A percentile compares a stretch with the other conserved stretches of the same genome.
Evolutionary conservation across 2,329 filamentous ascomycete genomes (phyloP).

Genomic region (Coniochaeta hoffmannii): DNA sequence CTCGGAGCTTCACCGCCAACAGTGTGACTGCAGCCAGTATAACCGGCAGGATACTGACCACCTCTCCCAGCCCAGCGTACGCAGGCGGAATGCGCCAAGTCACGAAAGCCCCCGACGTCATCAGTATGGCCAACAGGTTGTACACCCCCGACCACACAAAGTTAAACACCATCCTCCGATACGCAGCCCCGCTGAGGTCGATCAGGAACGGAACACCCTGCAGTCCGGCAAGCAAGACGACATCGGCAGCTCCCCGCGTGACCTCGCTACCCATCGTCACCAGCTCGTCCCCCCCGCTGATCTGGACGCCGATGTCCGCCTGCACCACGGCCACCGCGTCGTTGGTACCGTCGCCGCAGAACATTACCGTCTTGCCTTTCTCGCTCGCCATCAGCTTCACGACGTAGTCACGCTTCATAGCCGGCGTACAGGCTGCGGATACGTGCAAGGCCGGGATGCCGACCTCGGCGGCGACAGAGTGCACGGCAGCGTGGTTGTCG

Average conservation of each 20-base stretch:
- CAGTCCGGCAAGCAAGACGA: conserved; percentile 56
- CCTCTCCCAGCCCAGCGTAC: conserved; percentile 63
- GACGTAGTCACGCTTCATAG: conserved; percentile 39
- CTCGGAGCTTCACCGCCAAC: conserved; percentile 10
- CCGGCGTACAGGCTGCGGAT: conserved; percentile 33
- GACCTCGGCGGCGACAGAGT: conserved; percentile 28
- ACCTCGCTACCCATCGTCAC: conserved; percentile 38
- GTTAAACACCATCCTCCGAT: conserved; percentile 54
- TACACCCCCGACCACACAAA: conserved; percentile 65
- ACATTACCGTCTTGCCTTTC: conserved; percentile 43
- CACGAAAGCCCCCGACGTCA: conserved; percentile 60
- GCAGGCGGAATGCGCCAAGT: conserved; percentile 42
- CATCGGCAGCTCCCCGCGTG: conserved; percentile 59
- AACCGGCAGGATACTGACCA: conserved; percentile 68
- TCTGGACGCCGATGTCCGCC: conserved; percentile 64
- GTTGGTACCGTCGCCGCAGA: conserved; percentile 74
- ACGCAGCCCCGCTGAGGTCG: conserved; percentile 37
- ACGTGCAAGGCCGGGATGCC: conserved; percentile 29
- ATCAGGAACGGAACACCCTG: conserved; percentile 50
- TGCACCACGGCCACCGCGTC: conserved; percentile 66
- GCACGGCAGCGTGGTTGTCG: conserved; percentile 44
- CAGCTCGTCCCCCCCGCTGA: conserved; percentile 24
- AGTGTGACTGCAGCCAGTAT: conserved; percentile 48
- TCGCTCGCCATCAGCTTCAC: conserved; percentile 22
- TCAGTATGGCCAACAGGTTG: conserved; percentile 59